Evolutionary conservation across 1,284 basidiomycete genomes (phyloP).

Genomic region (Phenoliferia sp.): DNA sequence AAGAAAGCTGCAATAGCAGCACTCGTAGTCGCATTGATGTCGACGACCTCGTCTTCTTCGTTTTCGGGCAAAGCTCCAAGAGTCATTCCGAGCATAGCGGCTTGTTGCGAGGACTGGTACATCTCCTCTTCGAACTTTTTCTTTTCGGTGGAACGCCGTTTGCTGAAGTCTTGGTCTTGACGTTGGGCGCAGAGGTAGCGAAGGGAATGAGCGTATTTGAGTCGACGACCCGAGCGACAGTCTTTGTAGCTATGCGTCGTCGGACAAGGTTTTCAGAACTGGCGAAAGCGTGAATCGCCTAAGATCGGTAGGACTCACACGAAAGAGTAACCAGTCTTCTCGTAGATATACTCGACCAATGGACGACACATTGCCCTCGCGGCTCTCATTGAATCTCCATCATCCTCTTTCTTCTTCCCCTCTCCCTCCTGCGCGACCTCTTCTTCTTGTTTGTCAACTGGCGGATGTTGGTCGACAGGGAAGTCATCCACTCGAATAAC

Average conservation of each 20-base stretch:
- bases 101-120: background rate
- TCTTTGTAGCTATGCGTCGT: conserved; percentile 14
- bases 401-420: background rate
- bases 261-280: background rate
- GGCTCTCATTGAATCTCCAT: background rate
- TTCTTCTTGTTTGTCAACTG: background rate
- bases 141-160: conserved; percentile 1
- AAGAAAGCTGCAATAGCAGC: background rate
- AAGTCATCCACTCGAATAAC: background rate
- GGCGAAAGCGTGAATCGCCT: background rate
- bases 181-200: conserved; percentile 12
- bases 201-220: conserved; percentile 4
- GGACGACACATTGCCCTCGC: background rate
- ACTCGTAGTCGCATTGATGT: background rate
- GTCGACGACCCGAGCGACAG: conserved; percentile 2
- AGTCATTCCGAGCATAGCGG: background rate
- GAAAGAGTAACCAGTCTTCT: conserved; percentile 6
- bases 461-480: background rate
- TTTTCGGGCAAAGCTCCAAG: background rate
- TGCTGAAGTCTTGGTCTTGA: background rate
- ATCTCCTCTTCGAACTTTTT: background rate
- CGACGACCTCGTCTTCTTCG: background rate
- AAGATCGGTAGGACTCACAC: background rate
- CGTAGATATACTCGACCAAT: conserved; percentile 4
- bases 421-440: background rate